Evolutionary conservation across 495 filamentous ascomycete species (phyloP), one percentile per base, ranked within the genome.

Genomic region (Alectoria sarmentosa): DNA sequence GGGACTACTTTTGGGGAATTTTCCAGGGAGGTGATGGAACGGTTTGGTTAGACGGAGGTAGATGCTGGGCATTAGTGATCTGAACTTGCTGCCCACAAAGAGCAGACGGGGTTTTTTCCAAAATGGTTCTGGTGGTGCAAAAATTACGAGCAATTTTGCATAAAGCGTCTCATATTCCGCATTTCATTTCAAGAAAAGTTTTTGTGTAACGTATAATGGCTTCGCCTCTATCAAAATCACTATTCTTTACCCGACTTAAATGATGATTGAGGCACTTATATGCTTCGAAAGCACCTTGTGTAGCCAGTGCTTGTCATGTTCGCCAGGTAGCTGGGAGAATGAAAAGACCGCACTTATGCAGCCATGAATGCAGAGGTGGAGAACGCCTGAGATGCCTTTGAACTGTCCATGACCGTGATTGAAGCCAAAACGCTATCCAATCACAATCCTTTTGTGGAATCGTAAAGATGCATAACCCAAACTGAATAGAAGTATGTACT

Each of bases 1-100:
- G 86, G 88, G 32, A 82, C 86, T 58, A 86, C 79, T 49, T 98
- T 98, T 81, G 94, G 88, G 37, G 84, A 89, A 70, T 96, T 98
- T 82, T 91, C 91, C 26, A 86, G 84, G 75, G 88, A 86, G 48
- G 86, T 96, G 70, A 86, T 96, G 63, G 82, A 84, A 69, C 89
- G 84, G 80, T 69, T 67, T 41, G 17, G 26, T 19, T 69, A 41
- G 37, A 37, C 34, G 21, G 55, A 34, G 19, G 17, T 17, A 19
- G 39, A 36, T 36, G 52, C 30, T n/a, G n/a, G 0, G 26, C 26
- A 37, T 41, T 10, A 30, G 36, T 61, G 17, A 44, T n/a, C n/a
- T 32, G 32, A 4, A 46, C 14, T 34, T 34, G 58, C 36, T 21
- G 26, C 26, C 26, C 7, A 32, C 34, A 23, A 21, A 8, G 8